Evolutionary conservation across 352 stramenopile genomes (phyloP), one percentile per base, ranked within the genome.

Genomic region (Pythium insidiosum): DNA sequence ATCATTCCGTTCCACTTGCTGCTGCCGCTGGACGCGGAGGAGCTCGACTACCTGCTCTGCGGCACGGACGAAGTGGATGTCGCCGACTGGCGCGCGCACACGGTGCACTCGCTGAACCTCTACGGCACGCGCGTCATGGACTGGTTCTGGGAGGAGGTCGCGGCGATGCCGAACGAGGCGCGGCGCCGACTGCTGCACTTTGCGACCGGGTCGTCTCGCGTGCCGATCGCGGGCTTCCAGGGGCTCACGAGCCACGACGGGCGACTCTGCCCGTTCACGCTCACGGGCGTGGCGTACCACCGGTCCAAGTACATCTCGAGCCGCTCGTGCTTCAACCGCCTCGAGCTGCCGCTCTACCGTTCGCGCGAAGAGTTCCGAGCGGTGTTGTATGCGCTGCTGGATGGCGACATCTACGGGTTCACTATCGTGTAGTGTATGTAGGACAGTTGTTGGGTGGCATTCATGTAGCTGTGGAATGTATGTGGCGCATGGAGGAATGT

Each of bases 101-200:
- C 94, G 1, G 53, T 53, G 6, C 39, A 69, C 30, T 68, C 62
- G 38, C 47, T 58, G 22, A 76, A 83, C 37, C 51, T 83, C 6
- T 56, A 65, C 21, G 60, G 47, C 24, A 50, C 58, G 21, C 57
- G 26, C 10, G 58, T 73, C 1, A 67, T 58, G n/a, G 45, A 43
- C 12, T 98, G 91, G 93, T 98, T 98, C 56, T 98, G 95, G 95
- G 95, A 96, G 43, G 85, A 97, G 22, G 76, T 99, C 53, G 74
- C 78, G 20, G 73, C 77, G 26, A 84, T 86, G 72, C 66, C 74
- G n/a, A 80, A 76, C 47, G 73, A 88, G 52, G 80, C 88, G 28
- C 61, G 73, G 0, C 67, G 73, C 0, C 67, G 73, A 10, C 58
- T 94, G 49, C 52, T 94, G 25, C 60, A 88, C 16, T 91, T 91